These are phyloP conservation scores for Fusarium dimerum DNA, from an alignment of 2,329 filamentous ascomycete species.

Conservation along the genomic window DNA sequence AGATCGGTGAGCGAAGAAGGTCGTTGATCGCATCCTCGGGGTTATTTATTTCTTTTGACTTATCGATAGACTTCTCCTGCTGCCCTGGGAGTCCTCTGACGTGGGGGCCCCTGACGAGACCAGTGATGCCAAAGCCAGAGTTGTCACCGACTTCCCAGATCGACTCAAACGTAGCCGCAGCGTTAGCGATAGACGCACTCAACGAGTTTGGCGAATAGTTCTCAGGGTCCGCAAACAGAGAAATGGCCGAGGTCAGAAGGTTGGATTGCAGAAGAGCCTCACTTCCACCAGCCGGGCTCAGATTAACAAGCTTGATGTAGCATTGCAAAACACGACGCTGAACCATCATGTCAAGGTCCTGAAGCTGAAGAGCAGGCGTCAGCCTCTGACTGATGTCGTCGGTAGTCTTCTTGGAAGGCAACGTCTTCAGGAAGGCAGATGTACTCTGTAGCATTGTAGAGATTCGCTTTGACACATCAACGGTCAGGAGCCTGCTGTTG, in stretches of 20 bases:
- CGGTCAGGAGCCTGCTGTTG: constrained; percentile 87
- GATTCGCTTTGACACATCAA: constrained; percentile 91
- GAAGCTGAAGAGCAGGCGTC: constrained; percentile 81
- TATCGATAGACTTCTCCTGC: constrained; percentile 52
- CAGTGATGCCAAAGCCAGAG: constrained; percentile 89
- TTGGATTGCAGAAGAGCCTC: constrained; percentile 91
- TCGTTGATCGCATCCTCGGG: constrained; percentile 66
- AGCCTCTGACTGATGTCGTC: constrained; percentile 86
- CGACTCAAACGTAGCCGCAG: constrained; percentile 85
- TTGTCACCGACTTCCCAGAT: constrained; percentile 97
- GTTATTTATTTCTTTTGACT: constrained; percentile 52
- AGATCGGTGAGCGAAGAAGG: constrained; percentile 69
- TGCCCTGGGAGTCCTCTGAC: constrained; percentile 71
- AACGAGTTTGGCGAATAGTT: constrained; percentile 83
- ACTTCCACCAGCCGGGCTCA: constrained; percentile 80
- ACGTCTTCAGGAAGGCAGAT: constrained; percentile 79
- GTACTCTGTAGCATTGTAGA: constrained; percentile 95
- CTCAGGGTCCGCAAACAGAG: constrained; percentile 90
- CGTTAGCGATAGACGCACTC: constrained; percentile 88
- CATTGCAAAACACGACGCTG: constrained; percentile 91
- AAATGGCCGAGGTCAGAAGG: constrained; percentile 83
- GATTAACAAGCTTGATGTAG: constrained; percentile 86
- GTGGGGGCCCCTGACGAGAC: constrained; percentile 76
- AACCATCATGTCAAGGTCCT: constrained; percentile 91
- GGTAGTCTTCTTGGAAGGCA: constrained; percentile 80